A percentile compares a stretch with the other conserved stretches of the same genome.
These are phyloP conservation scores for Suillus americanus DNA, from an alignment of 768 basidiomycete genomes.

Conservation along the genomic window DNA sequence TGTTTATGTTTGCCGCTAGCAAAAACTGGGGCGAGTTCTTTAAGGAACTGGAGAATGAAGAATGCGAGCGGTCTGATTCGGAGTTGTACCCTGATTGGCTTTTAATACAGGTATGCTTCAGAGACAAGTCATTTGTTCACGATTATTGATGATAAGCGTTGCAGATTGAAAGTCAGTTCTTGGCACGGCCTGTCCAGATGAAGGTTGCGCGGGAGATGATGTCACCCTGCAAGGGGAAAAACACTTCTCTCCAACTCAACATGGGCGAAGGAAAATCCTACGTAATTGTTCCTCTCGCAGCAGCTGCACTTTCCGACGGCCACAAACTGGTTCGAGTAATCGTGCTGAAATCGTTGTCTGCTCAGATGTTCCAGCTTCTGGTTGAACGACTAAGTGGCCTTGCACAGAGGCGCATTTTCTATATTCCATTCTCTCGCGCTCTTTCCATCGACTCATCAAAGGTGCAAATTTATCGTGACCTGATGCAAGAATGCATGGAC, in stretches of 20 bases:
- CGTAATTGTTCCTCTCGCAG: conserved; percentile 28
- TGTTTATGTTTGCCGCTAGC: conserved; percentile 21
- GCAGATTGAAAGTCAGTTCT: conserved; percentile 26
- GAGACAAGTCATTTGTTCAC: not conserved
- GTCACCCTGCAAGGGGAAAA: conserved; percentile 13
- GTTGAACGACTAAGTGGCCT: conserved; percentile 22
- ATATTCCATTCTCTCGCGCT: conserved; percentile 25
- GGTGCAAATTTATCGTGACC: conserved; percentile 20
- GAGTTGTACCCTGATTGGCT: conserved; percentile 6
- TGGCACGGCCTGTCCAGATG: conserved; percentile 23
- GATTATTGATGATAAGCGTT: not conserved
- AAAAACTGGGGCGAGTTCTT: conserved; percentile 6
- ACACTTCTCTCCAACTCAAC: conserved; percentile 27
- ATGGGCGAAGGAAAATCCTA: conserved; percentile 37
- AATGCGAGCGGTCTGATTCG: conserved; percentile 5
- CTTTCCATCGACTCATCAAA: conserved; percentile 17
- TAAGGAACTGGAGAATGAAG: conserved; percentile 12
- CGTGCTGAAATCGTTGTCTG: conserved; percentile 26
- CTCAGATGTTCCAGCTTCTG: conserved; percentile 30
- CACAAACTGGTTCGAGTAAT: conserved; percentile 25
- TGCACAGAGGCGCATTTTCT: conserved; percentile 27
- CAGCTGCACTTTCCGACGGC: conserved; percentile 24
- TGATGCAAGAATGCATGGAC: conserved; percentile 17
- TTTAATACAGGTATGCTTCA: conserved; percentile 13
- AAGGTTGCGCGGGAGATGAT: conserved; percentile 29